Evolutionary conservation across 73 alveolate genomes (phyloP), one percentile per base, ranked within the genome.

Genomic region (Paramecium primaurelia): DNA sequence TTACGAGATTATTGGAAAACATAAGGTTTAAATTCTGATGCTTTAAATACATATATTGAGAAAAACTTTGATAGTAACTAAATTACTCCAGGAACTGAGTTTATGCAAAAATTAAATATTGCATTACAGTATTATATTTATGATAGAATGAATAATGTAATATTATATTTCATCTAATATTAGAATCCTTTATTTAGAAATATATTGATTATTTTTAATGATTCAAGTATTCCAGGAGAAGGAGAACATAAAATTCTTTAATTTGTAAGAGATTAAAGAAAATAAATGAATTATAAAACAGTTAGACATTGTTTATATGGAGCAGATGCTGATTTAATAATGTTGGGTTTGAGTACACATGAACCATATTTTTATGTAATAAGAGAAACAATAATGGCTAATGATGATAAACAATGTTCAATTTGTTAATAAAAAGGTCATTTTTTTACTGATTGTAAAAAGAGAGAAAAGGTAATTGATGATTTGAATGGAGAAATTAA

Each of bases 301-400:
- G 94, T 98, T n/a, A 93, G 96, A 90, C 99, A 99, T 95, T 99
- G 99, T 88, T 96, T 99, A 9, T 99, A 98, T 93, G 99, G 99
- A 59, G 99, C 99, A 2, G 99, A 99, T 92, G 99, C 99, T 10
- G 99, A 99, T 93, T 96, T 99, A 93, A 99, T 99, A 94, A 98
- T 99, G 99, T 98, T 99, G 30, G 99, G 99, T 18, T 92, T 99
- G 94, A 97, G 98, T 69, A 98, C 99, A 80, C 99, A 99, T 95
- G 99, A 99, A 93, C 99, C 99, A 18, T 97, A 97, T 94, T 99
- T 99, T 96, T 98, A 92, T 93, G 96, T 99, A 84, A 94, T 99
- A 49, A 96, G 99, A 93, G 99, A 99, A 92, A 96, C 96, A 12
- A 77, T 99, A 83, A 93, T 73, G 60, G 96, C 96, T 18, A 96